Conservation (phyloP, 176 grass and related monocot genomes). For the Avena atlantica region DNA sequence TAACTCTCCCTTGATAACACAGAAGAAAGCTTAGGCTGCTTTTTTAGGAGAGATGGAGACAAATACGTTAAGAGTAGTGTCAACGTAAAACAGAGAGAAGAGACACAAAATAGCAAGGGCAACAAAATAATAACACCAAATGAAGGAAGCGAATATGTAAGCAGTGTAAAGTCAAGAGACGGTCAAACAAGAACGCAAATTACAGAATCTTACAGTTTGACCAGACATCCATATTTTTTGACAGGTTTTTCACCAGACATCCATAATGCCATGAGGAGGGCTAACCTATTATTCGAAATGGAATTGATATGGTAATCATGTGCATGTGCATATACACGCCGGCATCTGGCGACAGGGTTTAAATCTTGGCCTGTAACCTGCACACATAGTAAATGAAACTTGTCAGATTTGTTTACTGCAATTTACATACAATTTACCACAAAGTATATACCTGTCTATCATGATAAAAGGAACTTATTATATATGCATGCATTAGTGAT, state of each 20-base stretch:
- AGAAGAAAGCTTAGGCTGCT: constrained; percentile 32
- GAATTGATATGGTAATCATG: constrained; percentile 93
- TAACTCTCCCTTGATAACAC: constrained; percentile 14
- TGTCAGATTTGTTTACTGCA: constrained; percentile 22
- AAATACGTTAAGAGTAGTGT: constrained; percentile 14
- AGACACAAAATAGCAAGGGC: constrained; percentile 29
- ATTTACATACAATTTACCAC: constrained; percentile 36
- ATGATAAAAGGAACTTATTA: constrained; percentile 3
- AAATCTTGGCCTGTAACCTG: constrained; percentile 70
- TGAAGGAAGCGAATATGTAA: constrained; percentile 12
- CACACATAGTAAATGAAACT: constrained; percentile 45
- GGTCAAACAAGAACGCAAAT: constrained; percentile 15
- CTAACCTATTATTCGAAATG: constrained; percentile 86
- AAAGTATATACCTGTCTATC: constrained; percentile 10
- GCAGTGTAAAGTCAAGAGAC: constrained; percentile 1
- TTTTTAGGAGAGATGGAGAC: constrained; percentile 13
- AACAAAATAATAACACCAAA: constrained; percentile 1
- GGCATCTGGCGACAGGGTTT: constrained; percentile 75
- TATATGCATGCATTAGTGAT: constrained; percentile 22
- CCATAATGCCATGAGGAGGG: constrained; percentile 22
- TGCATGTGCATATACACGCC: constrained; percentile 74
- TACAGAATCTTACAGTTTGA: constrained; percentile 19
- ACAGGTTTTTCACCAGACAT: constrained; percentile 4
- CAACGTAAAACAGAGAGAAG: constrained; percentile 12
- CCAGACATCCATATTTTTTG: constrained; percentile 7